phyloP scores from a whole-genome alignment of 768 basidiomycete genomes.

The Lyophyllum decastes region DNA sequence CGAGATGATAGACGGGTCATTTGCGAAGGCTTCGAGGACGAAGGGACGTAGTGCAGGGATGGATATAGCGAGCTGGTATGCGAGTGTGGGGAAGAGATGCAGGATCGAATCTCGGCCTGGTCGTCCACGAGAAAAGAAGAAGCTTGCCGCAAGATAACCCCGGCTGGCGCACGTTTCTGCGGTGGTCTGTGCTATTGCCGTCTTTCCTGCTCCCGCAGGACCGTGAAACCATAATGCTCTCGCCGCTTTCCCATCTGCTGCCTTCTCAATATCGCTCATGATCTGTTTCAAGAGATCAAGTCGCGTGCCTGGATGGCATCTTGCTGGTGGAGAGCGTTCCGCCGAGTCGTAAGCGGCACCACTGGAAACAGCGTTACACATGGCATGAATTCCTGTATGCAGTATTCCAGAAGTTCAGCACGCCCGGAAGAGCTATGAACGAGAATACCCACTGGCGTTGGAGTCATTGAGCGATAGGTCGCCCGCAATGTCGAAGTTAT shows the following conservation, averaged over 20 bases:
- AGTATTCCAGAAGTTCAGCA: no score
- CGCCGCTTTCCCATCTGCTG: background rate
- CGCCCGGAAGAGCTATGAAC: no score
- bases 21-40: no score
- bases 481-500: no score
- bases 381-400: no score
- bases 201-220: background rate
- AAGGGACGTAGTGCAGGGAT: no score
- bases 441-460: no score
- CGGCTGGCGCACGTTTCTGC: constrained; percentile 20
- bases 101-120: constrained; percentile 17
- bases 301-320: background rate
- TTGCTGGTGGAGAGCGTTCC: background rate
- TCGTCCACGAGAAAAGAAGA: constrained; percentile 34
- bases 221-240: background rate
- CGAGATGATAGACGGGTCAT: background rate
- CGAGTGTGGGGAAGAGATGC: no score
- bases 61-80: no score
- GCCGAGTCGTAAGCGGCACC: background rate
- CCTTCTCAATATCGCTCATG: background rate
- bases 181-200: constrained; percentile 15
- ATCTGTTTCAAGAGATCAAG: background rate
- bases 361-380: background rate
- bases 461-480: no score
- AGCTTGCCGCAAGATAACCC: constrained; percentile 27